Evolutionary conservation across 2,329 filamentous ascomycete species (phyloP), one percentile per base, ranked within the genome.

Genomic region (Hymenoscyphus repandus): DNA sequence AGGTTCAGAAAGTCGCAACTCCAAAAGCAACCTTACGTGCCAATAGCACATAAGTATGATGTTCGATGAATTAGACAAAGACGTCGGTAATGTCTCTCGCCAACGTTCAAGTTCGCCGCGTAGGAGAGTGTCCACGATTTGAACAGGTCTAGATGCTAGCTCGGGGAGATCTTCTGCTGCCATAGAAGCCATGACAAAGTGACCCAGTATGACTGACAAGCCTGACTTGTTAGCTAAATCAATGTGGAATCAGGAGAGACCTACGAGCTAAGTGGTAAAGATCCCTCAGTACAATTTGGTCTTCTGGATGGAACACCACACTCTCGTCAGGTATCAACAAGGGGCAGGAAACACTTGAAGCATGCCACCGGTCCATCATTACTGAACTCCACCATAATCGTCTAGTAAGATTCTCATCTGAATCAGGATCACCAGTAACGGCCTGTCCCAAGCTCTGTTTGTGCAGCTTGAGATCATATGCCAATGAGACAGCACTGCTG

Each of bases 331-430:
- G 79, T 51, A 90, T 80, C 51, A 83, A 73, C 11, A 80, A 61
- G 3, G 83, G 80, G 54, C 76, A 80, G 11, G 79, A 80, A 4
- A 78, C 84, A 18, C 80, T 82, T n/a, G 82, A 76, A 3, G 86
- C 82, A 63, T 88, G 81, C 83, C 84, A 90, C 13, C 85, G 78
- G 61, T 90, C 86, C 56, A 90, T 76, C 55, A 86, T 75, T 41
- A 88, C 77, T 32, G 90, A 70, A 12, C 81, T 79, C 82, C 83
- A 88, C 86, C 86, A 90, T 15, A 84, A 77, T 39, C 83, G 77
- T 45, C 83, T 72, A 1, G 77, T 76, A 3, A 88, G 70, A 15
- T 79, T 79, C 45, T 83, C 79, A 40, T 84, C 79, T 17, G 77
- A 78, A 62, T 88, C 82, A 2, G 71, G 62, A 47, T 84, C 79